phyloP scores from a whole-genome alignment of 1,284 basidiomycete species.

The Moniliella sp. region DNA sequence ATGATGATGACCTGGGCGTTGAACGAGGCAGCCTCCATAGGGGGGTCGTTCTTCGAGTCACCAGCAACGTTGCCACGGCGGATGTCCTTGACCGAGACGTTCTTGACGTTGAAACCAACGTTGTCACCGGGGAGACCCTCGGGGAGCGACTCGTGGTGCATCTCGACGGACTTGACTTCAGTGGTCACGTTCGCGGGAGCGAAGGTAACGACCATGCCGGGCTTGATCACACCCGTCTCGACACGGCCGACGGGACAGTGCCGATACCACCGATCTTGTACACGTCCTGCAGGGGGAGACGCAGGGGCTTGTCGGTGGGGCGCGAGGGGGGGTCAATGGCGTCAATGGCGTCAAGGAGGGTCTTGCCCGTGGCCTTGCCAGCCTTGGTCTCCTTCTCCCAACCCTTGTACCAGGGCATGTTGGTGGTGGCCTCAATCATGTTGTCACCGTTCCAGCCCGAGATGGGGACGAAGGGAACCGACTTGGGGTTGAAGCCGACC shows the following conservation, averaged over 20 bases:
- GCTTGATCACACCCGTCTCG: slow-evolving; percentile 98
- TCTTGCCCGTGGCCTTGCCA: slow-evolving; percentile 85
- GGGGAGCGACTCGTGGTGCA: slow-evolving; percentile 98
- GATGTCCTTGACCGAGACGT: slow-evolving; percentile 99
- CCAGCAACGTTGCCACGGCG: slow-evolving; percentile 96
- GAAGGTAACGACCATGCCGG: slow-evolving; percentile 86
- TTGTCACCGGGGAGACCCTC: slow-evolving; percentile 95
- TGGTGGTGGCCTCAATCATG: slow-evolving; percentile 67
- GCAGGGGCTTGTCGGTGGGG: slow-evolving; percentile 97
- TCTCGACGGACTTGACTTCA: slow-evolving; percentile 99
- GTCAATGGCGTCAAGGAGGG: slow-evolving; percentile 98
- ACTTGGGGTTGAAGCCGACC: slow-evolving; percentile 99
- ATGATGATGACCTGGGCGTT: slow-evolving; percentile 99
- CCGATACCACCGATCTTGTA: slow-evolving; percentile 99
- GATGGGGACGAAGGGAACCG: slow-evolving; percentile 95
- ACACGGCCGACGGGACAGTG: slow-evolving; percentile 98
- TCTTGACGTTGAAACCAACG: slow-evolving; percentile 75
- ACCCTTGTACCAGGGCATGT: slow-evolving; percentile 99
- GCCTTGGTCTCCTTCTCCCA: slow-evolving; percentile 51
- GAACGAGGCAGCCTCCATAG: slow-evolving; percentile 97
- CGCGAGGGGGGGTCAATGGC: slow-evolving; percentile 91
- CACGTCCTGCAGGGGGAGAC: slow-evolving; percentile 99
- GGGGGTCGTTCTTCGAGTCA: slow-evolving; percentile 99
- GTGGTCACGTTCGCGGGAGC: slow-evolving; percentile 95
- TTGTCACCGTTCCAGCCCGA: slow-evolving; percentile 99